These are phyloP conservation scores for Volvox carteri DNA, from an alignment of 163 green algal species.

Conservation along the genomic window DNA sequence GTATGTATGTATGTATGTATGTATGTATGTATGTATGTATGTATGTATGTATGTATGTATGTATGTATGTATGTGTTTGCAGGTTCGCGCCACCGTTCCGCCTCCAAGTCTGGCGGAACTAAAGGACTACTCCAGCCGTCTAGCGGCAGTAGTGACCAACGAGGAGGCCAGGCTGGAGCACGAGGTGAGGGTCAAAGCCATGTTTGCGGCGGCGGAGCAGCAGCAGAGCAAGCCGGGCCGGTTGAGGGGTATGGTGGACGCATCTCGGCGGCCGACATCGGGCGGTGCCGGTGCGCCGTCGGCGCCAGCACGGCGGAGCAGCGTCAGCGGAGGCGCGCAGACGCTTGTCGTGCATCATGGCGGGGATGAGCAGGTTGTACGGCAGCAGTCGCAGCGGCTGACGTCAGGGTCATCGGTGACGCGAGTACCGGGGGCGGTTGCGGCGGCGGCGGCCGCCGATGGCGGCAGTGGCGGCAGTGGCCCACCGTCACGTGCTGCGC, in stretches of 20 bases:
- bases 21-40: no score
- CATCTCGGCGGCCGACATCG: constrained; percentile 45
- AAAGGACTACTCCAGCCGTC: constrained; percentile 47
- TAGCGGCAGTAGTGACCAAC: constrained; percentile 36
- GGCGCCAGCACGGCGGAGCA: background rate
- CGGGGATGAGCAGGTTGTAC: background rate
- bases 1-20: no score
- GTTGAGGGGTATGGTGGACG: constrained; percentile 57
- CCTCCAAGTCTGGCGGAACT: constrained; percentile 26
- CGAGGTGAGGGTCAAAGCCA: constrained; percentile 50
- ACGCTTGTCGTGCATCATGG: constrained; percentile 27
- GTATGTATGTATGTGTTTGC: no score
- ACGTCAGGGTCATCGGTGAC: background rate
- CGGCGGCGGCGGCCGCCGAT: background rate
- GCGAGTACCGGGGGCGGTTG: no score
- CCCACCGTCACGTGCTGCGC: background rate
- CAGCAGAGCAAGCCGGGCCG: constrained; percentile 24
- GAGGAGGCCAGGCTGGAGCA: constrained; percentile 61
- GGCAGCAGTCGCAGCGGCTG: background rate
- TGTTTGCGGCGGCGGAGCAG: constrained; percentile 55
- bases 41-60: no score
- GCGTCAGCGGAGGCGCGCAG: constrained; percentile 27
- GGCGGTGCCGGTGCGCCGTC: background rate
- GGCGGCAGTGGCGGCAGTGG: background rate
- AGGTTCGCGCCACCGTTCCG: constrained; percentile 53